Evolutionary conservation across 805 yeast species (phyloP).

Genomic region (Millerozyma miso): DNA sequence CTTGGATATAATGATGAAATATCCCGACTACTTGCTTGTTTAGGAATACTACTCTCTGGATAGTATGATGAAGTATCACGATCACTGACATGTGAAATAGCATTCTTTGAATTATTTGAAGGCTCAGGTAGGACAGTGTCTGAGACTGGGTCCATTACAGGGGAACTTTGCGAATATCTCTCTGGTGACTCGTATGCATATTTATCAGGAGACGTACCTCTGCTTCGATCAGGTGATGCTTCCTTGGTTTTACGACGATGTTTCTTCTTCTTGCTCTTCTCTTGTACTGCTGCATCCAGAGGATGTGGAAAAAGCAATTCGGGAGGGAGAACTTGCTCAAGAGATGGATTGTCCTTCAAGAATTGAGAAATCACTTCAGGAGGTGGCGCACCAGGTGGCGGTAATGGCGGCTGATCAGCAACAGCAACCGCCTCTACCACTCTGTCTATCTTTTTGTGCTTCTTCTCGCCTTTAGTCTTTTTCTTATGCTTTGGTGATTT

Average conservation of each 20-base stretch:
- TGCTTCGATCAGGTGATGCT: not conserved
- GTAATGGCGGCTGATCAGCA: not conserved
- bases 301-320: not conserved
- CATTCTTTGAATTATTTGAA: too few species aligned
- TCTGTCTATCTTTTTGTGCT: not conserved
- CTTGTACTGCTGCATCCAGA: not conserved
- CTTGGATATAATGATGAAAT: too few species aligned
- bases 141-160: not conserved
- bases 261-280: slow-evolving; percentile 3
- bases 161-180: not conserved
- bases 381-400: not conserved
- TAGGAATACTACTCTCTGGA: too few species aligned
- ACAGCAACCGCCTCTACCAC: not conserved
- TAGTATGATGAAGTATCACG: too few species aligned
- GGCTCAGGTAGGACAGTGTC: not conserved
- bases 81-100: too few species aligned
- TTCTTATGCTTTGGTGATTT: not conserved
- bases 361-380: not conserved
- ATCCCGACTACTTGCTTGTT: too few species aligned
- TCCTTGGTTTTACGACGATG: not conserved
- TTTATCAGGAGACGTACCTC: not conserved
- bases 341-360: not conserved
- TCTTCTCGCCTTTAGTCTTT: not conserved
- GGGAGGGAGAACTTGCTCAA: not conserved
- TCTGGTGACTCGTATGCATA: not conserved